Evolutionary conservation across 148 eudicot species (phyloP).

Genomic region (Vaccinium corymbosum): DNA sequence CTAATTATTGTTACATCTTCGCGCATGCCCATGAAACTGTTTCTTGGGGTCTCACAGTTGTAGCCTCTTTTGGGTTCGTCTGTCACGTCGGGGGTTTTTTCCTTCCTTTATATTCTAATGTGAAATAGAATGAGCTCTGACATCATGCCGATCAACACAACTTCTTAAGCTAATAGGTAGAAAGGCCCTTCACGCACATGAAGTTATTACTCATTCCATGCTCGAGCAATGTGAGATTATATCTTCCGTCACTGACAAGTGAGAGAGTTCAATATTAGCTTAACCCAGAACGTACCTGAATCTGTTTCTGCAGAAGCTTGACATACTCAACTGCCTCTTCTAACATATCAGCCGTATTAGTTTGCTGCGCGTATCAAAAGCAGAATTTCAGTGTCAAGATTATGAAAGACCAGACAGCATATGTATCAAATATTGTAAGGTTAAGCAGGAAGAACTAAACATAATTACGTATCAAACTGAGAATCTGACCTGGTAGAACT

Average conservation of each 20-base stretch:
- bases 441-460: not conserved
- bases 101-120: no score
- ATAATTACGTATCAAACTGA: not conserved
- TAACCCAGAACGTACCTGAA: conserved; percentile 45
- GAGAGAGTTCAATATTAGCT: not conserved
- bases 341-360: conserved; percentile 95
- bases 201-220: not conserved
- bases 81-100: no score
- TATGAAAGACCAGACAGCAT: conserved; percentile 3
- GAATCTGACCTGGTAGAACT: not conserved
- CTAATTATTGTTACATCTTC: not conserved
- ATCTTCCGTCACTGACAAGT: not conserved
- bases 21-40: no score
- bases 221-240: not conserved
- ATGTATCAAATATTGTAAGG: conserved; percentile 9
- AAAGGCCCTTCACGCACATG: not conserved
- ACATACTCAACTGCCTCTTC: conserved; percentile 98
- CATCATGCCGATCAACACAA: not conserved
- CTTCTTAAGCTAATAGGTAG: not conserved
- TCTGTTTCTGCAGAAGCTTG: conserved; percentile 74
- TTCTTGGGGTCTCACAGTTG: no score
- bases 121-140: no score
- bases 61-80: no score
- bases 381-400: conserved; percentile 9
- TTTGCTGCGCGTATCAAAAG: conserved; percentile 60